A percentile compares a stretch with the other conserved stretches of the same genome.
Conservation (phyloP, 163 green algal genomes). For the Trebouxiophyceae sp. region DNA sequence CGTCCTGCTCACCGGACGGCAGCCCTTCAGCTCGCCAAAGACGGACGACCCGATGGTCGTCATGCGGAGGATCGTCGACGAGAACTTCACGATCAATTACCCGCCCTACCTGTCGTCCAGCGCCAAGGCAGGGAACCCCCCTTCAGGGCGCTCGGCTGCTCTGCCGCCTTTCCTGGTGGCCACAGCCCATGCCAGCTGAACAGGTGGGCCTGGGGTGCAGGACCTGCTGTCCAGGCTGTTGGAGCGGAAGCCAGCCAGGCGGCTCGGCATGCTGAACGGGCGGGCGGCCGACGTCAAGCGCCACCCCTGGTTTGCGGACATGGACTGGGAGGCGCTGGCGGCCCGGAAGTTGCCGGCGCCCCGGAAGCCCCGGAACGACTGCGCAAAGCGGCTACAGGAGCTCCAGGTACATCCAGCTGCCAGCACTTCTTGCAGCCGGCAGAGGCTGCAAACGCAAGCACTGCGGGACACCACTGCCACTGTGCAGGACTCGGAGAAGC, state of each 20-base stretch:
- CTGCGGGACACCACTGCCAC: too few relatives aligned
- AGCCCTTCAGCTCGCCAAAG: constrained; percentile 90
- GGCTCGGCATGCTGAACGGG: constrained; percentile 81
- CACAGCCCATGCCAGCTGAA: not conserved
- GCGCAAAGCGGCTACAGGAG: constrained; percentile 75
- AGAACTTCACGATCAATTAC: constrained; percentile 85
- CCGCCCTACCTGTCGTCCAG: constrained; percentile 77
- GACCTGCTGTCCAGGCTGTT: constrained; percentile 80
- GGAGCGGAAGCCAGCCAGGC: constrained; percentile 78
- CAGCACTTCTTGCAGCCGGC: too few relatives aligned
- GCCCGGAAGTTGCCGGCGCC: constrained; percentile 53
- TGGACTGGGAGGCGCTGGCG: constrained; percentile 84
- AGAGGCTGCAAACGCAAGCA: too few relatives aligned
- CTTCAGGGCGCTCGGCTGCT: too few relatives aligned
- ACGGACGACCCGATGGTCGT: constrained; percentile 94
- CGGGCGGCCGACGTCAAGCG: constrained; percentile 78
- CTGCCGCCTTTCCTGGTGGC: too few relatives aligned
- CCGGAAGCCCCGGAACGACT: constrained; percentile 72
- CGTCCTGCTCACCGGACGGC: constrained; percentile 88
- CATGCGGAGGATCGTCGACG: constrained; percentile 94
- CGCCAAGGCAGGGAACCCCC: constrained; percentile 46
- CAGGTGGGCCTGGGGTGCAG: constrained; percentile 18
- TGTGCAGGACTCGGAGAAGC: constrained; percentile 39
- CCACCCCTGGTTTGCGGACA: constrained; percentile 87
- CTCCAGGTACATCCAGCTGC: constrained; percentile 32